phyloP scores from a whole-genome alignment of 768 basidiomycete genomes.

The Suillus placidus region DNA sequence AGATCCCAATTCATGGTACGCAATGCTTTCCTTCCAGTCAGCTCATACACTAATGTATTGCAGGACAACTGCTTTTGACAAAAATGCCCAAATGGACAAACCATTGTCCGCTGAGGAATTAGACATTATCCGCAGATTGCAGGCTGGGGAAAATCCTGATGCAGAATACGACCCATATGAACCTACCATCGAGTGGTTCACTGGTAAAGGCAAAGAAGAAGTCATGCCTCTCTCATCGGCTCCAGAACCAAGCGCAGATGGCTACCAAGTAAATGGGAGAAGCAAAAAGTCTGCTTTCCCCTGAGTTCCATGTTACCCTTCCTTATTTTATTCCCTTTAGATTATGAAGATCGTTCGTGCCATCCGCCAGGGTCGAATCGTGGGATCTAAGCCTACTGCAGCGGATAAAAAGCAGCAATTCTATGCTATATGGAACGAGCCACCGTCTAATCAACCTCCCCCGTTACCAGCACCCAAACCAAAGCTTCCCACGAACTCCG shows the following conservation, averaged over 20 bases:
- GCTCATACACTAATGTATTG: background rate
- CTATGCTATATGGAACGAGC: conserved; percentile 89
- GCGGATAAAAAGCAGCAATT: conserved; percentile 64
- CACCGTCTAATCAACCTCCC: conserved; percentile 73
- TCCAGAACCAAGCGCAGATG: conserved; percentile 94
- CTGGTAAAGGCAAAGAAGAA: conserved; percentile 93
- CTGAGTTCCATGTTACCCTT: background rate
- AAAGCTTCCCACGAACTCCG: conserved; percentile 86
- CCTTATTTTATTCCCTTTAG: conserved; percentile 42
- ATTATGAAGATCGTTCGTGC: conserved; percentile 99
- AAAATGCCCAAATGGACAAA: conserved; percentile 81
- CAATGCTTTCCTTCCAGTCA: conserved; percentile 16
- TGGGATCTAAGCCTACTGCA: conserved; percentile 87
- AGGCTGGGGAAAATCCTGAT: conserved; percentile 91
- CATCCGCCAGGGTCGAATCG: conserved; percentile 92
- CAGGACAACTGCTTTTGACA: conserved; percentile 94
- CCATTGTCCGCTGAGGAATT: conserved; percentile 88
- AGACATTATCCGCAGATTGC: conserved; percentile 91
- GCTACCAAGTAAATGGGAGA: conserved; percentile 99
- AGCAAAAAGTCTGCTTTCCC: conserved; percentile 76
- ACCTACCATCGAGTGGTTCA: conserved; percentile 95
- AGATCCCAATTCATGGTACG: conserved; percentile 85
- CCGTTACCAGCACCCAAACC: conserved; percentile 93
- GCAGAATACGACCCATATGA: conserved; percentile 89
- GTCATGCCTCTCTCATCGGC: conserved; percentile 90